phyloP scores from a whole-genome alignment of 257 asterid genomes.

The Haberlea rhodopensis region DNA sequence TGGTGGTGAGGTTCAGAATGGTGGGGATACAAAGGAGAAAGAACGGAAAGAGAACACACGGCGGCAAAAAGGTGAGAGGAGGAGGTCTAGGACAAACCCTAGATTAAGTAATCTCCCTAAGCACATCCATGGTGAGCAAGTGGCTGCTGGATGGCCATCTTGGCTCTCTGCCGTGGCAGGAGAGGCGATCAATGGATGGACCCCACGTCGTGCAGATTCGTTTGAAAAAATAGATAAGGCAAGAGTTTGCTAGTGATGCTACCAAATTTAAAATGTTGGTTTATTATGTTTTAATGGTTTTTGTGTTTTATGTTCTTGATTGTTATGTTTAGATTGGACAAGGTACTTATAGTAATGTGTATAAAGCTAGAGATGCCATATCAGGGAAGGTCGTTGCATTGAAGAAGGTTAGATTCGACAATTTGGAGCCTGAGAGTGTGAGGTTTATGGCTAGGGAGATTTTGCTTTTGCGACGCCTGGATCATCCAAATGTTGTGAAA shows the following conservation, averaged over 20 bases:
- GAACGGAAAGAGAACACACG: conserved; percentile 42
- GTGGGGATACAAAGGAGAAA: conserved; percentile 47
- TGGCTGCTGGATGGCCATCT: conserved; percentile 92
- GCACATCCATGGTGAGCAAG: conserved; percentile 79
- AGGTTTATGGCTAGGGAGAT: conserved; percentile 93
- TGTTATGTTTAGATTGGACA: conserved; percentile 67
- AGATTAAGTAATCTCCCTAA: conserved; percentile 79
- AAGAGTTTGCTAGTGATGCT: conserved; percentile 25
- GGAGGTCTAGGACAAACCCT: conserved; percentile 75
- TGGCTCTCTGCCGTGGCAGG: conserved; percentile 92
- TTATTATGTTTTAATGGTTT: conserved; percentile 25
- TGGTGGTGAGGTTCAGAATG: conserved; percentile 49
- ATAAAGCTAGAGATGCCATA: conserved; percentile 75
- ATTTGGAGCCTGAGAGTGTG: conserved; percentile 89
- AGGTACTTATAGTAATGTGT: conserved; percentile 85
- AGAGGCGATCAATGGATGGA: conserved; percentile 86
- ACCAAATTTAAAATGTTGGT: conserved; percentile 15
- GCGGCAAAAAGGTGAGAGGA: conserved; percentile 52
- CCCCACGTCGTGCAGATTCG: conserved; percentile 82
- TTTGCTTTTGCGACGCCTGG: conserved; percentile 77
- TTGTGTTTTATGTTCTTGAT: conserved; percentile 17
- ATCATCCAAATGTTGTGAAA: conserved; percentile 83
- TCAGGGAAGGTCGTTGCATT: conserved; percentile 69
- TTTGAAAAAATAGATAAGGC: conserved; percentile 84
- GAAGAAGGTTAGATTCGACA: conserved; percentile 86